Evolutionary conservation across 2,329 filamentous ascomycete species (phyloP).

Genomic region (Magnaporthiopsis rhizophila): DNA sequence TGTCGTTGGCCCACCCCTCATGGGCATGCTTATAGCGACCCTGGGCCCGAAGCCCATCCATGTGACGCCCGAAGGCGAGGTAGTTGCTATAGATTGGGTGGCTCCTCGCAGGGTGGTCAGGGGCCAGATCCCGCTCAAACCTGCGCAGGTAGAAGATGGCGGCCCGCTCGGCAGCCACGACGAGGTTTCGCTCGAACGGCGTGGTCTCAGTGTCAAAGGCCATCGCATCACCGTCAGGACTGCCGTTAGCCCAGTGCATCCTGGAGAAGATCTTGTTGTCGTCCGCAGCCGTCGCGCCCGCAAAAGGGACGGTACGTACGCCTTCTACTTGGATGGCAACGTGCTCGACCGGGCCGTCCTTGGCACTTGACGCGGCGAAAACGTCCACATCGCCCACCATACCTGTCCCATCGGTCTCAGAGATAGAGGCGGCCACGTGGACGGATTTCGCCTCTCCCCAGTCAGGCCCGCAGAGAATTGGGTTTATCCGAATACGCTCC

Average conservation of each 20-base stretch:
- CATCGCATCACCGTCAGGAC: not conserved
- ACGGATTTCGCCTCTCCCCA: too few relatives aligned
- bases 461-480: not conserved
- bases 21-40: not conserved
- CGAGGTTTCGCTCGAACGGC: not conserved
- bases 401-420: too few relatives aligned
- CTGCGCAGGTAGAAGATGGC: conserved; percentile 2
- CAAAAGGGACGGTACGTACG: not conserved
- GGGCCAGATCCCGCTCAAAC: not conserved
- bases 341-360: not conserved
- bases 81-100: conserved; percentile 1
- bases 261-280: not conserved
- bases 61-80: not conserved
- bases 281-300: not conserved
- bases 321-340: not conserved
- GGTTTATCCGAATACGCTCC: conserved; percentile 7
- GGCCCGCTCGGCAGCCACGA: not conserved
- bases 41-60: not conserved
- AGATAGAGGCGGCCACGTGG: too few relatives aligned
- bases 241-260: not conserved
- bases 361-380: too few relatives aligned
- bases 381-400: too few relatives aligned
- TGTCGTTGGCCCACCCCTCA: not conserved
- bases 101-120: not conserved
- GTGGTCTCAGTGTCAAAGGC: not conserved